Percentiles rank a stretch among this genome's conserved stretches.
phyloP scores from a whole-genome alignment of 345 rosid species.

The Anastatica hierochuntica region DNA sequence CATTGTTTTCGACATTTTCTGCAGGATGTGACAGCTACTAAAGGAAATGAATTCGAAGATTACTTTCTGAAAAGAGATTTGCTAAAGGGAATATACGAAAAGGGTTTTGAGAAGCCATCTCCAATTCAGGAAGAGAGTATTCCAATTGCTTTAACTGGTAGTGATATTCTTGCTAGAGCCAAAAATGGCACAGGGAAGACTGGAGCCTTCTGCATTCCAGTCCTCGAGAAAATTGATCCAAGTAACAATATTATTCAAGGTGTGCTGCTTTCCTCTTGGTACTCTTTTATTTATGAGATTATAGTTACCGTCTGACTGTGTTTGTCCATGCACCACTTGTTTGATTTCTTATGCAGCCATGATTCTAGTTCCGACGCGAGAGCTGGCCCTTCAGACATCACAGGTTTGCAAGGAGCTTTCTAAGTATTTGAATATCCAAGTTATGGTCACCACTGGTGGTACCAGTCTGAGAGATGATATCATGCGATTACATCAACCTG shows the following conservation, averaged over 20 bases:
- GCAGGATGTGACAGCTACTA: slow-evolving; percentile 98
- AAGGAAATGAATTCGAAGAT: slow-evolving; percentile 98
- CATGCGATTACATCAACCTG: slow-evolving; percentile 97
- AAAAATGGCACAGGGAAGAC: slow-evolving; percentile 99
- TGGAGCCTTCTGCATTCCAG: slow-evolving; percentile 97
- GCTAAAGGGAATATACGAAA: slow-evolving; percentile 95
- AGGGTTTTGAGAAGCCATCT: slow-evolving; percentile 98
- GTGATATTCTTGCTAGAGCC: slow-evolving; percentile 99
- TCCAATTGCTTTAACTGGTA: slow-evolving; percentile 97
- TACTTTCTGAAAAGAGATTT: slow-evolving; percentile 92
- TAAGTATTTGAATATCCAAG: slow-evolving; percentile 84
- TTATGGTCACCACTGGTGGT: slow-evolving; percentile 99
- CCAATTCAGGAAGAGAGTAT: slow-evolving; percentile 99
- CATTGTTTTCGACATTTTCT: background rate
- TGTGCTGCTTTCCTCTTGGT: slow-evolving; percentile 17
- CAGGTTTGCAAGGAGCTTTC: slow-evolving; percentile 99
- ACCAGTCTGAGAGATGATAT: slow-evolving; percentile 99
- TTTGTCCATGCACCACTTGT: background rate
- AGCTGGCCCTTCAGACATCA: slow-evolving; percentile 97
- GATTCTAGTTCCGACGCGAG: slow-evolving; percentile 94
- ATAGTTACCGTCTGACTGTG: background rate
- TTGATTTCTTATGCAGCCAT: slow-evolving; percentile 48
- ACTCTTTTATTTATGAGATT: too few relatives aligned
- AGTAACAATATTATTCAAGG: slow-evolving; percentile 96
- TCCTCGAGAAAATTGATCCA: slow-evolving; percentile 93